phyloP scores from a whole-genome alignment of 257 asterid genomes.

The Nicotiana paniculata region DNA sequence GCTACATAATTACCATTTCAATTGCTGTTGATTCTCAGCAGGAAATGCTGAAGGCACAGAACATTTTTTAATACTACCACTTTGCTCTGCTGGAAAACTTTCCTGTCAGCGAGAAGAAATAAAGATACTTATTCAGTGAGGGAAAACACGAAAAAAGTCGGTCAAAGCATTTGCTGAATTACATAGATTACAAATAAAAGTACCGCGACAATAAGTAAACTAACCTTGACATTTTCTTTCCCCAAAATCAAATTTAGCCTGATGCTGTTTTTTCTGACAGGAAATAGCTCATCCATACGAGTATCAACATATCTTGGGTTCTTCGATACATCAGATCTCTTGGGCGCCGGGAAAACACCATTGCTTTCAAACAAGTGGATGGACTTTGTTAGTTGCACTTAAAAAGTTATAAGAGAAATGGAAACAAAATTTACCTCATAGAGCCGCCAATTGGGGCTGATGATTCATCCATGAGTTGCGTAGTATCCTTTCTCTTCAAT shows the following conservation, averaged over 20 bases:
- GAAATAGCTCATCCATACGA: constrained; percentile 58
- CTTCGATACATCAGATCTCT: constrained; percentile 41
- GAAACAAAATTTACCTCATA: constrained; percentile 33
- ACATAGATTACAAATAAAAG: background rate
- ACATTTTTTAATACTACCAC: constrained; percentile 23
- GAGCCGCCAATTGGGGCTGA: constrained; percentile 21
- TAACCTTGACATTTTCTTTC: constrained; percentile 58
- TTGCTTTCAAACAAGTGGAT: constrained; percentile 31
- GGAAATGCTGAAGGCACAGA: constrained; percentile 25
- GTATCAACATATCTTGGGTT: constrained; percentile 45
- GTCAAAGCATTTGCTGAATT: background rate
- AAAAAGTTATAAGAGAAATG: constrained; percentile 4
- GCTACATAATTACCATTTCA: constrained; percentile 32
- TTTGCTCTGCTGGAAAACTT: constrained; percentile 21
- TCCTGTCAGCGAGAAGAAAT: constrained; percentile 41
- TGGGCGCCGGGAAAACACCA: constrained; percentile 39
- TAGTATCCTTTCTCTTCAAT: constrained; percentile 45
- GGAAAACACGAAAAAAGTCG: background rate
- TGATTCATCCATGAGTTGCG: constrained; percentile 47
- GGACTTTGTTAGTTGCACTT: background rate
- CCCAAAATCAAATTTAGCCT: constrained; percentile 40
- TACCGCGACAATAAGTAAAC: background rate
- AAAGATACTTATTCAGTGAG: background rate
- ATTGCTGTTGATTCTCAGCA: constrained; percentile 31
- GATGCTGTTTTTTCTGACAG: constrained; percentile 53